Base-by-base conservation (phyloP, 2,329 filamentous ascomycete species). In the Fusarium proliferatum region DNA sequence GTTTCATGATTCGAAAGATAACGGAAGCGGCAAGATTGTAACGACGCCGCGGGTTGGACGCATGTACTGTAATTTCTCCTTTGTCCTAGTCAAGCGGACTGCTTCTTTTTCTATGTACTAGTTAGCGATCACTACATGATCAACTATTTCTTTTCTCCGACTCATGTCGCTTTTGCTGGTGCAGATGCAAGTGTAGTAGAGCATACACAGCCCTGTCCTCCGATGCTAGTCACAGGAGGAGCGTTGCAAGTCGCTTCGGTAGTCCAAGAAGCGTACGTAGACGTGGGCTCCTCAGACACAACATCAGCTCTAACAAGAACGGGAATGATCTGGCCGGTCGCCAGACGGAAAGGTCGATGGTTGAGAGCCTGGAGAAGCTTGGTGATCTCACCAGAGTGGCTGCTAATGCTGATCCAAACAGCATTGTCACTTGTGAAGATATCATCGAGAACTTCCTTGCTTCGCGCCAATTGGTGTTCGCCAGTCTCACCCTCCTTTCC, bases 251-350 rank as follows among this genome's bases (percentile, higher is more conserved):
- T 87, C 5, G 83, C 79, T 43, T 85, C 81, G 2, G 81, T 69
- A 34, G 81, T 80, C 77, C 83, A 86, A 9, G 81, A 79, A 9
- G 72, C 71, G 28, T 81, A 79, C 1, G 78, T 78, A 28, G 76
- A n/a, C 0, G 80, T 64, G 72, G 77, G 76, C 12, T 78, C 69
- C n/a, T 77, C 70, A 9, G 67, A 53, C 1, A 83, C 64, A 48
- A 83, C 86, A 73, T 88, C 85, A 2, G 88, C 90, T 80, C 88
- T 89, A 39, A 94, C 88, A 3, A 94, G 84, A 5, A 92, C 90
- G 0, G 92, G 91, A 34, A 94, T 91, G 12, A 92, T 87, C 64
- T 90, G 88, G 13, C 92, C 92, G 1, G 92, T 94, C n/a, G 84
- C 84, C 17, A 94, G 83, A 5, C 83, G 80, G 78, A 93, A 94